These are phyloP conservation scores for Pyricularia sp. DNA, from an alignment of 2,329 filamentous ascomycete species.

Conservation along the genomic window DNA sequence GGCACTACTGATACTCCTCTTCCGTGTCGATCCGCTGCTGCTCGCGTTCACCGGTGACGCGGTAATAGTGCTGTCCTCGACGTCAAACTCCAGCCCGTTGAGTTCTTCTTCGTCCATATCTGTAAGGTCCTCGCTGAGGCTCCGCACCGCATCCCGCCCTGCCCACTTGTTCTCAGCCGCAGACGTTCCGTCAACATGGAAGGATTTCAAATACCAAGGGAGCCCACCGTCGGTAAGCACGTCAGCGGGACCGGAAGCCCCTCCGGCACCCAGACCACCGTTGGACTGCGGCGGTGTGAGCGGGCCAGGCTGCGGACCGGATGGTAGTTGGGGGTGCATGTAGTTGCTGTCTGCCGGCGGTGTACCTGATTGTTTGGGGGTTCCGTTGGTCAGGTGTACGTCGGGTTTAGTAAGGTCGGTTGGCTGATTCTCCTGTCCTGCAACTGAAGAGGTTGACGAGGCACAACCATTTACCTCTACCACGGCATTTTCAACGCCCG, in stretches of 20 bases:
- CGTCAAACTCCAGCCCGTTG: conserved; percentile 49
- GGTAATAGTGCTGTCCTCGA: conserved; percentile 34
- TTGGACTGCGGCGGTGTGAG: conserved; percentile 57
- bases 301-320: conserved; percentile 26
- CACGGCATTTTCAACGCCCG: conserved; percentile 9
- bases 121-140: conserved; percentile 74
- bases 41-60: conserved; percentile 18
- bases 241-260: conserved; percentile 29
- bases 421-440: conserved; percentile 15
- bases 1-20: conserved; percentile 8
- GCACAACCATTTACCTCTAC: conserved; percentile 16
- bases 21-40: conserved; percentile 5
- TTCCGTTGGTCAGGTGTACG: conserved; percentile 14
- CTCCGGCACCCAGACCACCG: conserved; percentile 31
- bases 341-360: conserved; percentile 37
- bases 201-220: conserved; percentile 76
- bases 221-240: conserved; percentile 61
- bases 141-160: conserved; percentile 51
- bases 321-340: conserved; percentile 16
- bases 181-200: conserved; percentile 68
- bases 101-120: conserved; percentile 88
- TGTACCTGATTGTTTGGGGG: conserved; percentile 22
- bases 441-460: conserved; percentile 15
- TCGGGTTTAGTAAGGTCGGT: conserved; percentile 14
- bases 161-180: conserved; percentile 61